These are phyloP conservation scores for Flaveria bidentis DNA, from an alignment of 129 eudicot genomes.

Conservation along the genomic window DNA sequence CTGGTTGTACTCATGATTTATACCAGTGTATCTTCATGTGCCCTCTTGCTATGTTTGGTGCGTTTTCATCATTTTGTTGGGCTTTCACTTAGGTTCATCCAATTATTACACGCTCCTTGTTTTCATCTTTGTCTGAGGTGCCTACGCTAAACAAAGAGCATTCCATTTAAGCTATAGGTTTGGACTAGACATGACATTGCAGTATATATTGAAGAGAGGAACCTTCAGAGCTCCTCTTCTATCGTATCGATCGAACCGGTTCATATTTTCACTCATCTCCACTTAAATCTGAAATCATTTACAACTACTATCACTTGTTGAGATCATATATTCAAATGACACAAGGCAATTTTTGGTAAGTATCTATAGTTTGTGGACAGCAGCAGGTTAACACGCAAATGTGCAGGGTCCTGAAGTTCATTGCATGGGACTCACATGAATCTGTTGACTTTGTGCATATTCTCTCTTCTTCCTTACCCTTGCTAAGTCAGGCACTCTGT, in stretches of 20 bases:
- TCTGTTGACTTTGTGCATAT: conserved; percentile 16
- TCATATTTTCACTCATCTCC: neutral
- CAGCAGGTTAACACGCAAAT: conserved; percentile 6
- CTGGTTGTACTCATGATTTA: neutral
- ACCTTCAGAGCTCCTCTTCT: too few relatives aligned
- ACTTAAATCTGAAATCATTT: conserved; percentile 10
- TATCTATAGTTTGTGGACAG: conserved; percentile 3
- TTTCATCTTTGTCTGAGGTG: neutral
- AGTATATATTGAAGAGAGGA: neutral
- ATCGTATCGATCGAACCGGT: too few relatives aligned
- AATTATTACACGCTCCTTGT: conserved; percentile 7
- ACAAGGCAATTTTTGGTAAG: neutral
- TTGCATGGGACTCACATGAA: neutral
- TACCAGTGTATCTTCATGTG: neutral
- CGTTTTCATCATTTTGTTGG: neutral
- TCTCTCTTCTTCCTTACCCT: neutral
- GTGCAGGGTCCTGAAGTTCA: conserved; percentile 14
- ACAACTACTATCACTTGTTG: neutral
- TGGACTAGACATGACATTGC: conserved; percentile 12
- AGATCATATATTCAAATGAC: neutral
- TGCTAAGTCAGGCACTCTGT: neutral
- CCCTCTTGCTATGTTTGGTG: neutral
- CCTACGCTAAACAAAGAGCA: neutral
- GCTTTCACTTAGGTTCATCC: conserved; percentile 5
- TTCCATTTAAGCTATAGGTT: neutral